Evolutionary conservation across 163 green algal genomes (phyloP), one percentile per base, ranked within the genome.

Genomic region (Coccomyxa subellipsoidea): DNA sequence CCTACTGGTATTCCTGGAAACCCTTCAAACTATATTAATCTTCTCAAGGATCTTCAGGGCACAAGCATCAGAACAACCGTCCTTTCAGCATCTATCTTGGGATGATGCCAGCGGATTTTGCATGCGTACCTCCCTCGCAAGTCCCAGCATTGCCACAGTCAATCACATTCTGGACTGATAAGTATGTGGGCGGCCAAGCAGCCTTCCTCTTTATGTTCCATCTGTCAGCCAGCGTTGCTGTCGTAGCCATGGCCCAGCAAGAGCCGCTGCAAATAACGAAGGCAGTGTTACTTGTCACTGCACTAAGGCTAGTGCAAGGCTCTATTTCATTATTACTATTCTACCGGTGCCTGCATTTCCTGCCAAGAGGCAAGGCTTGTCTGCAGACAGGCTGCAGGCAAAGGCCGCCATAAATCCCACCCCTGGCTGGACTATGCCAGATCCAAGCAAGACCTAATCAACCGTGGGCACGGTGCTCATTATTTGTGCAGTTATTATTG

Each of bases 101-200:
- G 3, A 7, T 59, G 47, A n/a, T n/a, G n/a, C n/a, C n/a, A n/a
- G n/a, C n/a, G n/a, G n/a, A n/a, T n/a, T n/a, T n/a, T n/a, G n/a
- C n/a, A 18, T 59, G 47, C 23, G 47, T 59, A 71, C 79, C 53
- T 40, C 73, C 79, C 35, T 54, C 18, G 69, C 79, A 83, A 15
- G 66, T 71, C 9, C 79, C 79, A 25, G 54, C 79, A 34, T 69
- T 81, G 8, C 81, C 91, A 80, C 93, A 97, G 85, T 97, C 96
- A 39, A 96, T 84, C 39, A 96, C 71, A 0, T 89, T 88, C 82
- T 96, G 92, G 31, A 91, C 80, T 27, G 90, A 89, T 29, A 96
- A 85, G 86, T 94, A 94, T 23, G 90, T 83, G 72, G 94, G 89
- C 23, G 91, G 90, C 23, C 73, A 83, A 7, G 54, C 38, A 31